Evolutionary conservation across 257 asterid species (phyloP).

Genomic region (Craterostigma plantagineum): DNA sequence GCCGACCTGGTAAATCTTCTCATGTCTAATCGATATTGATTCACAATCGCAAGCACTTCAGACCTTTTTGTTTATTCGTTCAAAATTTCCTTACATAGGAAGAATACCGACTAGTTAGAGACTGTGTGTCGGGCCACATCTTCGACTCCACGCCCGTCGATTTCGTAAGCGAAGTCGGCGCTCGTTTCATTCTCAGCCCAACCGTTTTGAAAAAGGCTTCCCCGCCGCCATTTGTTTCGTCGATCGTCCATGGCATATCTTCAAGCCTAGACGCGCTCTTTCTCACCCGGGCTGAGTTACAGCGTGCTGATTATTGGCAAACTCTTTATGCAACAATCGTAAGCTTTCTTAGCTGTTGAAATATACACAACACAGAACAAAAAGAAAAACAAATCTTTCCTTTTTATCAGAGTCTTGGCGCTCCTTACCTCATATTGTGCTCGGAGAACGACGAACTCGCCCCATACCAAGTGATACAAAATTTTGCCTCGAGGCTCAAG

Average conservation of each 20-base stretch:
- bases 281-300: constrained; percentile 60
- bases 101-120: constrained; percentile 52
- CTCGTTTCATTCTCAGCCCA: constrained; percentile 67
- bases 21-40: too few species aligned
- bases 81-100: constrained; percentile 30
- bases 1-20: constrained; percentile 42
- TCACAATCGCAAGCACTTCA: too few species aligned
- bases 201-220: constrained; percentile 39
- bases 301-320: constrained; percentile 96
- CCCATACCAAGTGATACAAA: constrained; percentile 40
- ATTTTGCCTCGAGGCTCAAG: constrained; percentile 60
- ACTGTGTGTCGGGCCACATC: constrained; percentile 69
- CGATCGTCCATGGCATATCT: constrained; percentile 56
- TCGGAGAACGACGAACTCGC: constrained; percentile 96
- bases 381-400: constrained; percentile 3
- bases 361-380: too few species aligned
- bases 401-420: constrained; percentile 52
- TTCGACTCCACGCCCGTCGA: constrained; percentile 88
- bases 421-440: constrained; percentile 85
- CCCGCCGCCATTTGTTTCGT: constrained; percentile 60
- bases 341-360: too few species aligned
- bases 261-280: constrained; percentile 72
- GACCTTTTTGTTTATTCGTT: neutral
- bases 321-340: constrained; percentile 75
- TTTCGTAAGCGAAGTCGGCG: constrained; percentile 66